Conservation (phyloP, 2,329 filamentous ascomycete species). For the Phaeomoniella chlamydospora region DNA sequence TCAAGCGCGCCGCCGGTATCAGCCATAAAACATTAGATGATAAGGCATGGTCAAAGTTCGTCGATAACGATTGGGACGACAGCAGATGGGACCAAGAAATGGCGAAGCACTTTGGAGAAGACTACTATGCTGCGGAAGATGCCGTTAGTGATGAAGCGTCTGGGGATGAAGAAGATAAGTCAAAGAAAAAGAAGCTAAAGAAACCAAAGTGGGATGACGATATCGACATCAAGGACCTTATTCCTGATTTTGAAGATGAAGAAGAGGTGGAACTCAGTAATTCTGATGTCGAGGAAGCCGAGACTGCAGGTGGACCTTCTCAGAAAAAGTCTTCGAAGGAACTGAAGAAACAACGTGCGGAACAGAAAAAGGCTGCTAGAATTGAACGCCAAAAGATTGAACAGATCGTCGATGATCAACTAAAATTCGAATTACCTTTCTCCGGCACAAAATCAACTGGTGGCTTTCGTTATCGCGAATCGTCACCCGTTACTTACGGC, state of each 20-base stretch:
- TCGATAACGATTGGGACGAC: conserved; percentile 82
- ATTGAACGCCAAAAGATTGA: conserved; percentile 74
- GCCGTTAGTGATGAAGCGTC: conserved; percentile 30
- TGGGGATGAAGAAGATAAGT: conserved; percentile 17
- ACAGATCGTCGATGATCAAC: conserved; percentile 65
- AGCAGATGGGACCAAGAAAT: conserved; percentile 85
- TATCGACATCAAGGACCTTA: conserved; percentile 86
- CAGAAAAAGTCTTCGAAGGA: conserved; percentile 23
- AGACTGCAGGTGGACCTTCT: conserved; percentile 9
- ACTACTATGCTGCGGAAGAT: conserved; percentile 68
- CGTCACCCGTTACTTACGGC: conserved; percentile 77
- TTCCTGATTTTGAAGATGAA: conserved; percentile 72
- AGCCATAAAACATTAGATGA: conserved; percentile 37
- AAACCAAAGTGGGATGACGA: conserved; percentile 94
- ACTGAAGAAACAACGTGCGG: conserved; percentile 34
- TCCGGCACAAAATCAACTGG: conserved; percentile 36
- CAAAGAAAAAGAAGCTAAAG: conserved; percentile 52
- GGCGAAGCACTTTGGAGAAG: conserved; percentile 72
- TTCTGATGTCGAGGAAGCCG: conserved; percentile 30
- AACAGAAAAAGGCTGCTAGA: conserved; percentile 58
- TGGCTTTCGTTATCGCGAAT: conserved; percentile 84
- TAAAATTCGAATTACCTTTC: conserved; percentile 57
- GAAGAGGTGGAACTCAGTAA: conserved; percentile 38
- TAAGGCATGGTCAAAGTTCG: conserved; percentile 69
- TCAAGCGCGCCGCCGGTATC: conserved; percentile 77